phyloP scores from a whole-genome alignment of 805 yeast genomes.

The Saccharomyces cerevisiae region DNA sequence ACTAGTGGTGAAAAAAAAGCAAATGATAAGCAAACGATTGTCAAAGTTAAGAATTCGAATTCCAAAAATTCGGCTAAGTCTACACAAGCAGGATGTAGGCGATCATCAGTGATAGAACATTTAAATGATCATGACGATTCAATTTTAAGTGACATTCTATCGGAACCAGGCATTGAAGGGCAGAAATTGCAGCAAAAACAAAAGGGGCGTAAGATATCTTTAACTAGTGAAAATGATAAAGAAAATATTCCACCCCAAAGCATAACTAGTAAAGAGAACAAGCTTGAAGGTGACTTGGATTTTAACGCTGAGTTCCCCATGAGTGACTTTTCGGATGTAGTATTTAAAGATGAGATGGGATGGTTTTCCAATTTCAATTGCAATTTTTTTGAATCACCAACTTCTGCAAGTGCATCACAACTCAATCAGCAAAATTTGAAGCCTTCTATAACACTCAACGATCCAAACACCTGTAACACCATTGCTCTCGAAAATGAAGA shows the following conservation, averaged over 20 bases:
- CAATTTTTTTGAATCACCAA: constrained; percentile 13
- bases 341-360: constrained; percentile 10
- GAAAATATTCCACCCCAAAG: constrained; percentile 23
- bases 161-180: not conserved
- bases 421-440: constrained; percentile 2
- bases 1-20: constrained; percentile 1
- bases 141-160: constrained; percentile 1
- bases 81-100: not conserved
- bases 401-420: constrained; percentile 1
- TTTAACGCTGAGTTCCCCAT: constrained; percentile 9
- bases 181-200: not conserved
- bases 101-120: not conserved
- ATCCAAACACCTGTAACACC: constrained; percentile 15
- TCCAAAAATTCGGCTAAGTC: constrained; percentile 1
- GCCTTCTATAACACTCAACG: constrained; percentile 13
- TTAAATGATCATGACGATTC: not conserved
- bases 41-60: not conserved
- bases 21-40: not conserved
- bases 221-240: constrained; percentile 15
- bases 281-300: not conserved
- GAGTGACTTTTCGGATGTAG: constrained; percentile 13
- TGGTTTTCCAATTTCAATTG: constrained; percentile 24
- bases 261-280: not conserved
- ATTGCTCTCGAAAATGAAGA: constrained; percentile 11
- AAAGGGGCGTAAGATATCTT: not conserved